Evolutionary conservation across 768 basidiomycete genomes (phyloP).

Genomic region (Naematelia encephala): DNA sequence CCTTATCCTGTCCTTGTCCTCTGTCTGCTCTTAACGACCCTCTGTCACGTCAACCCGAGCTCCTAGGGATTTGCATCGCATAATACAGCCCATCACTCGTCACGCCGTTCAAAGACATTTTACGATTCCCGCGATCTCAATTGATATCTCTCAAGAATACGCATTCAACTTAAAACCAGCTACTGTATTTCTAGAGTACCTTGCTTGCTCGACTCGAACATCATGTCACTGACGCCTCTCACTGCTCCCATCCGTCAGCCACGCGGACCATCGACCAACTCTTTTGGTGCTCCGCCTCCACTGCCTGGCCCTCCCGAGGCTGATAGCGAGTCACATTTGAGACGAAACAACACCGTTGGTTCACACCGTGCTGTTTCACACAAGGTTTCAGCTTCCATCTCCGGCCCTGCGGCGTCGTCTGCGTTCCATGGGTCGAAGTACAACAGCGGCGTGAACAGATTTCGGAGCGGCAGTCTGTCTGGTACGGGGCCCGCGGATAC

Average conservation of each 20-base stretch:
- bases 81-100: background rate
- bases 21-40: background rate
- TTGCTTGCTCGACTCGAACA: background rate
- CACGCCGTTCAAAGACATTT: background rate
- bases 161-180: too few species aligned
- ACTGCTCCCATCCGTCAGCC: slow-evolving; percentile 37
- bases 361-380: slow-evolving; percentile 27
- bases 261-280: slow-evolving; percentile 36
- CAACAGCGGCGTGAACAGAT: slow-evolving; percentile 15
- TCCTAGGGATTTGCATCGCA: too few species aligned
- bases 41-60: too few species aligned
- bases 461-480: slow-evolving; percentile 36
- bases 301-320: slow-evolving; percentile 27
- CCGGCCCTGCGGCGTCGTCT: slow-evolving; percentile 27
- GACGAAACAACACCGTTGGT: slow-evolving; percentile 35
- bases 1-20: background rate
- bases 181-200: background rate
- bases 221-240: background rate
- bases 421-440: slow-evolving; percentile 31
- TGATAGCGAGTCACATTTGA: slow-evolving; percentile 31
- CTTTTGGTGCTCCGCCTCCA: slow-evolving; percentile 21
- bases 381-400: slow-evolving; percentile 34
- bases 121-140: too few species aligned
- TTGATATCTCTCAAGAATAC: too few species aligned
- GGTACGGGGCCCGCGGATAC: slow-evolving; percentile 8